Percentiles rank a stretch among this genome's conserved stretches.
Conservation (phyloP, 768 basidiomycete species). For the Pisolithus tinctorius region DNA sequence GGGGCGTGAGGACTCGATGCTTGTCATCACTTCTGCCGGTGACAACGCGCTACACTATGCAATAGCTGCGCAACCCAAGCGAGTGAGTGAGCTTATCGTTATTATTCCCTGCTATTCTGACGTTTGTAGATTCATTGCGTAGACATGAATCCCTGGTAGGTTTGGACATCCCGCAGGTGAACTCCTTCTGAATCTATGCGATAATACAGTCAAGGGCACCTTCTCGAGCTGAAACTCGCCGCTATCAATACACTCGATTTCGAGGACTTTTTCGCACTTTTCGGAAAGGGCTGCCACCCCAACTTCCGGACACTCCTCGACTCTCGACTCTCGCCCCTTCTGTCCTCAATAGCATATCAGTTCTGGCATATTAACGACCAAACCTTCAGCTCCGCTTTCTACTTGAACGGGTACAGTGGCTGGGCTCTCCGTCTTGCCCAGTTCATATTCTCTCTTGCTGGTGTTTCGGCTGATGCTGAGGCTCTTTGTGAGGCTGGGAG, state of each 20-base stretch:
- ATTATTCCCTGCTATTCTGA: neutral
- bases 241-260: conserved; percentile 49
- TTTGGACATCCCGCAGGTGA: neutral
- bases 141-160: conserved; percentile 62
- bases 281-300: conserved; percentile 57
- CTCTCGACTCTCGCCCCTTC: conserved; percentile 52
- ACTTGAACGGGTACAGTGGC: conserved; percentile 61
- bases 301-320: conserved; percentile 58
- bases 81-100: conserved; percentile 27
- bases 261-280: conserved; percentile 58
- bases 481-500: conserved; percentile 49
- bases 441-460: conserved; percentile 52
- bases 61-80: conserved; percentile 51
- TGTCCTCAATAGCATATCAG: conserved; percentile 68
- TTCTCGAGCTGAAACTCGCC: conserved; percentile 74
- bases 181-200: neutral
- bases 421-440: conserved; percentile 59
- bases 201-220: conserved; percentile 54
- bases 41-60: conserved; percentile 81
- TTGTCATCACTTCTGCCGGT: conserved; percentile 72
- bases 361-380: conserved; percentile 65
- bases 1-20: conserved; percentile 54
- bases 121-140: conserved; percentile 52
- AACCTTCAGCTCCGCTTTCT: conserved; percentile 49
- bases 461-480: conserved; percentile 49